Percentiles rank a stretch among this genome's conserved stretches.
These are phyloP conservation scores for Penicillium daleae DNA, from an alignment of 495 filamentous ascomycete species.

Conservation along the genomic window DNA sequence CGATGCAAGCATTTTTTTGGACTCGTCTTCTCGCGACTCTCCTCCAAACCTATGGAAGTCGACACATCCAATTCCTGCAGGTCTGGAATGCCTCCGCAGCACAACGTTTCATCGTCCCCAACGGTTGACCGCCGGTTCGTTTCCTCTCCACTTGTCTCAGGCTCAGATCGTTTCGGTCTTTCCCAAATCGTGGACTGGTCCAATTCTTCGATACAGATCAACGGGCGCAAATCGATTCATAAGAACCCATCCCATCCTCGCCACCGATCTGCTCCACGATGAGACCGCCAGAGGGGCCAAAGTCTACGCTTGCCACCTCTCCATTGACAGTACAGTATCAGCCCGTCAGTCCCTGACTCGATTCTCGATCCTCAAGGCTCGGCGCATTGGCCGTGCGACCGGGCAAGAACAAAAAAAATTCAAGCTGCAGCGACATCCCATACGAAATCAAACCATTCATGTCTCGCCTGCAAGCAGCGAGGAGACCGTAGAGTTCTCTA, in stretches of 20 bases:
- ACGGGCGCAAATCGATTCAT: not conserved
- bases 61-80: constrained; percentile 7
- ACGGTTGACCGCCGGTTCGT: constrained; percentile 12
- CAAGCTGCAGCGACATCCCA: not conserved
- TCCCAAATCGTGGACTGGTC: not conserved
- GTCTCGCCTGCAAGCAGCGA: constrained; percentile 25
- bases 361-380: not conserved
- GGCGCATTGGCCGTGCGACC: not conserved
- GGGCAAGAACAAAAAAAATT: not conserved
- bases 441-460: not conserved
- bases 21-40: not conserved
- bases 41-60: too few species aligned
- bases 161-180: not conserved
- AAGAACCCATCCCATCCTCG: constrained; percentile 1
- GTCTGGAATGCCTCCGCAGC: not conserved
- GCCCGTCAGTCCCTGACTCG: not conserved
- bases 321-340: too few species aligned
- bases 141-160: not conserved
- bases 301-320: not conserved
- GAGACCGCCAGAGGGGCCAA: not conserved
- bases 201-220: not conserved
- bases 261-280: not conserved
- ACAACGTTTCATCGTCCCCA: constrained; percentile 5
- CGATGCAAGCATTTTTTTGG: not conserved
- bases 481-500: constrained; percentile 5